Base-by-base conservation (phyloP, 2,329 filamentous ascomycete genomes). In the Penicillium thymicola region DNA sequence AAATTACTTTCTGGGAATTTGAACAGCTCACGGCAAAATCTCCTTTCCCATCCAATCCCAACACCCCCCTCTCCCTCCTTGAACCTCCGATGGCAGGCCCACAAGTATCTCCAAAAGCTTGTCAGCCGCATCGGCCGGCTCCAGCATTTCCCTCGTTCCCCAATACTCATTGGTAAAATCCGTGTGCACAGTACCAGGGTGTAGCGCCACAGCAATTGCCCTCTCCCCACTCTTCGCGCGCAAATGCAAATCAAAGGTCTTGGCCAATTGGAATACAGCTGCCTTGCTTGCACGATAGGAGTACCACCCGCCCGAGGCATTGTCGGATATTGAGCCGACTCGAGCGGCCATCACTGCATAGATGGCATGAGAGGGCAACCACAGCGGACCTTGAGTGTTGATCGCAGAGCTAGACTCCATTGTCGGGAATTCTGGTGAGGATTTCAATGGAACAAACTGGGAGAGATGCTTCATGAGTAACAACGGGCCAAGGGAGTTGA, bases 101-200 rank as follows among this genome's bases (percentile, higher is more conserved):
- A 72, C 74, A 5, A 88, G 72, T 8, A 92, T 84, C 34, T 81
- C 76, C 27, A 87, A 70, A 73, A 94, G 73, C 70, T 79, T 82
- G 75, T 84, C 82, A 0, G 84, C 89, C 21, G 88, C 85, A 67
- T 82, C 86, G 59, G 87, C 85, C 1, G 85, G 79, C 57, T 80
- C 83, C 63, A 93, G 86, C 63, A 94, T 74, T 72, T 87, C 85
- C 63, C 88, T 85, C 40, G 79, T 83, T 0, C 68, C 77, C 89
- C 89, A 93, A 68, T 89, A 94, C 42, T 85, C 85, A 66, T 79
- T 81, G 60, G 86, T 90, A 59, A 95, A 75, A 10, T 82, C 86
- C 49, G 90, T 94, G 76, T 82, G 86, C 47, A 94, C 89, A 1
- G 90, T 94, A 3, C 90, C 90, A 1, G 90, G 90, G 73, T 94